A percentile compares a stretch with the other conserved stretches of the same genome.
phyloP scores from a whole-genome alignment of 2,329 filamentous ascomycete genomes.

The Phaeosphaeriaceae sp. region DNA sequence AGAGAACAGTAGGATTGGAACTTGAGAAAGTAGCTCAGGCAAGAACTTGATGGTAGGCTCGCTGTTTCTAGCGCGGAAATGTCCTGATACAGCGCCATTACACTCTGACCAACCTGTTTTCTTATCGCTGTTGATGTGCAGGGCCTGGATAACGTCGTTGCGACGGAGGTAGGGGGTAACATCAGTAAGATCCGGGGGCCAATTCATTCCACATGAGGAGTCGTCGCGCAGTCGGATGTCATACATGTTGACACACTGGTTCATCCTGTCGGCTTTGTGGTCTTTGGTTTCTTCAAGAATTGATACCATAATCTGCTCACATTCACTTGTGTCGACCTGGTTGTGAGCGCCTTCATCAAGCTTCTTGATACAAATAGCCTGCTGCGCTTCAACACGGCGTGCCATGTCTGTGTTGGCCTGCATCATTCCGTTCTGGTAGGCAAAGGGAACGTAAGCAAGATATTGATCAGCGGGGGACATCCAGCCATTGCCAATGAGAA shows the following conservation, averaged over 20 bases:
- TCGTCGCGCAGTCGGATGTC: slow-evolving; percentile 84
- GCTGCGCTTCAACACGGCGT: slow-evolving; percentile 70
- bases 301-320: slow-evolving; percentile 77
- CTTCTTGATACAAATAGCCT: slow-evolving; percentile 69
- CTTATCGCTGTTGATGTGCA: slow-evolving; percentile 84
- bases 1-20: slow-evolving; percentile 87
- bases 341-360: slow-evolving; percentile 65
- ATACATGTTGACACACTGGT: slow-evolving; percentile 91
- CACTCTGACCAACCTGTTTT: slow-evolving; percentile 92
- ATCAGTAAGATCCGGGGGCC: slow-evolving; percentile 83
- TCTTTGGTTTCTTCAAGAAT: slow-evolving; percentile 72
- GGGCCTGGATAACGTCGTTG: slow-evolving; percentile 75
- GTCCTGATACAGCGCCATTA: slow-evolving; percentile 74
- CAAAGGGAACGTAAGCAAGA: slow-evolving; percentile 80
- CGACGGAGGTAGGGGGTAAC: slow-evolving; percentile 86
- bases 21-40: slow-evolving; percentile 75
- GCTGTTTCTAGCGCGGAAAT: slow-evolving; percentile 75
- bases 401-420: slow-evolving; percentile 68
- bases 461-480: slow-evolving; percentile 92
- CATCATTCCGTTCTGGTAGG: slow-evolving; percentile 77
- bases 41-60: slow-evolving; percentile 75
- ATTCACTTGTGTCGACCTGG: slow-evolving; percentile 71
- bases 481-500: slow-evolving; percentile 98
- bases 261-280: slow-evolving; percentile 58
- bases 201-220: slow-evolving; percentile 93